A percentile compares a stretch with the other conserved stretches of the same genome.
These are phyloP conservation scores for Zarea fungicola DNA, from an alignment of 2,329 filamentous ascomycete genomes.

Conservation along the genomic window DNA sequence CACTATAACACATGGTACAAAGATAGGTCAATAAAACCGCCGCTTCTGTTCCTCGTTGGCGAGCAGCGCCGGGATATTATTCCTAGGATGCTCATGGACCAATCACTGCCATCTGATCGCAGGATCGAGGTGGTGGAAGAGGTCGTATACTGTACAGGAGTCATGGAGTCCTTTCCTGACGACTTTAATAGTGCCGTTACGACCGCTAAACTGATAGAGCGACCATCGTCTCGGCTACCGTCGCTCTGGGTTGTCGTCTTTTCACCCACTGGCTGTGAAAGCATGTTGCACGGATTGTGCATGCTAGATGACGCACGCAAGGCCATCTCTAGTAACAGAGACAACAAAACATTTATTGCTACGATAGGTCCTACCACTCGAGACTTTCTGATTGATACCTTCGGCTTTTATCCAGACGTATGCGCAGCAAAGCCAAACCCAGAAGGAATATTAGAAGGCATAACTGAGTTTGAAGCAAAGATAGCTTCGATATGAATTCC, in stretches of 20 bases:
- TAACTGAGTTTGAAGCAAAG: slow-evolving; percentile 35
- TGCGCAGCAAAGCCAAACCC: slow-evolving; percentile 79
- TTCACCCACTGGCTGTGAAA: slow-evolving; percentile 60
- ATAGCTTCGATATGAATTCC: not conserved
- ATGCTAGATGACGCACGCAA: slow-evolving; percentile 45
- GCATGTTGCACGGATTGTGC: slow-evolving; percentile 50
- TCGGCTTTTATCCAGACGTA: slow-evolving; percentile 67
- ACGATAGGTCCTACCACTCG: slow-evolving; percentile 93
- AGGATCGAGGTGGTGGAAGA: slow-evolving; percentile 69
- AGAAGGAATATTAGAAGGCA: slow-evolving; percentile 68
- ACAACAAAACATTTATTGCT: slow-evolving; percentile 58
- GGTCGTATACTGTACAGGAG: slow-evolving; percentile 80
- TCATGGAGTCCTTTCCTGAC: slow-evolving; percentile 70
- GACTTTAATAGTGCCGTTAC: slow-evolving; percentile 55
- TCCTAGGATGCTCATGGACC: slow-evolving; percentile 67
- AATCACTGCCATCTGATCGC: slow-evolving; percentile 39
- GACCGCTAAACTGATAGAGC: not conserved
- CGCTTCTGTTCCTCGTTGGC: slow-evolving; percentile 81
- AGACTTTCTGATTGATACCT: slow-evolving; percentile 61
- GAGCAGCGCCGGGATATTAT: slow-evolving; percentile 89
- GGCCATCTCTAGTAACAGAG: slow-evolving; percentile 24
- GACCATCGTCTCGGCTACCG: slow-evolving; percentile 28
- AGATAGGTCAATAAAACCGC: slow-evolving; percentile 43
- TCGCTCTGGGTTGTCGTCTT: slow-evolving; percentile 72
- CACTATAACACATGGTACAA: slow-evolving; percentile 61